Conservation (phyloP, 1,139 yeast species). For the Sugiyamaella pinicola region DNA sequence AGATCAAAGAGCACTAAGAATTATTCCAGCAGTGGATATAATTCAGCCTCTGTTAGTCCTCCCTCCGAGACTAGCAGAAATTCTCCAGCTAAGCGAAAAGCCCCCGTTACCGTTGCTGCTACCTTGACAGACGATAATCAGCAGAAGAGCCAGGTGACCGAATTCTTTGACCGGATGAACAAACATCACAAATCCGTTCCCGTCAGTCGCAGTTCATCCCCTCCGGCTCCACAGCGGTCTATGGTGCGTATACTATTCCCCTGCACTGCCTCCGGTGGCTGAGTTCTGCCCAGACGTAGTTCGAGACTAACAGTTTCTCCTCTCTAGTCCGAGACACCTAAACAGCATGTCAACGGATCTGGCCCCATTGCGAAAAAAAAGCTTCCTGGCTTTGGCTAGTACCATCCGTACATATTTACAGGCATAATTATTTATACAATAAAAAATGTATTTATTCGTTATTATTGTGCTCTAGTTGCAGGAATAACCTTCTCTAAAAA, state of each 20-base stretch:
- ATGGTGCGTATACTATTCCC: slow-evolving; percentile 9
- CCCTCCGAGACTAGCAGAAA: slow-evolving; percentile 26
- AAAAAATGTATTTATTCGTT: no score
- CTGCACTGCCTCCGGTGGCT: neutral
- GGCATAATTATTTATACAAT: neutral
- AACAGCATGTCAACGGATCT: slow-evolving; percentile 7
- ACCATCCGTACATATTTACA: neutral
- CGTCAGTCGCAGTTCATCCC: slow-evolving; percentile 27
- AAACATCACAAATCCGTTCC: slow-evolving; percentile 26
- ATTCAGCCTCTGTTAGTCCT: slow-evolving; percentile 20
- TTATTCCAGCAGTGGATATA: slow-evolving; percentile 24
- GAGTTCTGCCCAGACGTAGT: neutral
- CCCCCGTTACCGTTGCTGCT: no score
- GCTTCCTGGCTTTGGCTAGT: neutral
- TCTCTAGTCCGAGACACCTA: slow-evolving; percentile 18
- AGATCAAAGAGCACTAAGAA: slow-evolving; percentile 27
- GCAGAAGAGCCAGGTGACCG: slow-evolving; percentile 36
- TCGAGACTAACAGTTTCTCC: slow-evolving; percentile 4
- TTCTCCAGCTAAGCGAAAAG: slow-evolving; percentile 31
- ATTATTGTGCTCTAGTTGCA: slow-evolving; percentile 5
- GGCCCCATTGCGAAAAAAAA: slow-evolving; percentile 6
- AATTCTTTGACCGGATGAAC: slow-evolving; percentile 32
- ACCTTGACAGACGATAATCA: slow-evolving; percentile 27
- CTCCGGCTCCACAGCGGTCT: slow-evolving; percentile 20
- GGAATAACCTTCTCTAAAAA: slow-evolving; percentile 50